Conservation (phyloP, 106 monocot species). For the Cymbidium sinense region DNA sequence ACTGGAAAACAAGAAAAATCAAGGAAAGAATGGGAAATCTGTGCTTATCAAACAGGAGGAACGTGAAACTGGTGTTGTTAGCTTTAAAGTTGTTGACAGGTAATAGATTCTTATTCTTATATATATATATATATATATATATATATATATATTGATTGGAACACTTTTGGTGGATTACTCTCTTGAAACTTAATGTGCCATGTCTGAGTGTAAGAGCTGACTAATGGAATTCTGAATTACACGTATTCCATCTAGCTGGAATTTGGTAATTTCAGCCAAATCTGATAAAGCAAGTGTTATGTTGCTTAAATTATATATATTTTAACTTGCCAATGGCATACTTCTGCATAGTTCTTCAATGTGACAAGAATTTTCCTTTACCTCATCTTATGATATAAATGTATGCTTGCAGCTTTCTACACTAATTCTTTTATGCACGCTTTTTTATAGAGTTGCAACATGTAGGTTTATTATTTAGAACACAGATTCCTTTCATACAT, state of each 20-base stretch:
- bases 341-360: background rate
- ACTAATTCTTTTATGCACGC: background rate
- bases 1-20: conserved; percentile 26
- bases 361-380: background rate
- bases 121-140: no score
- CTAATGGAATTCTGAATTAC: background rate
- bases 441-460: background rate
- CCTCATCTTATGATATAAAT: background rate
- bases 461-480: background rate
- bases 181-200: background rate
- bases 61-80: conserved; percentile 94
- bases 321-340: background rate
- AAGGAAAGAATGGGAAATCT: conserved; percentile 58
- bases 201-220: background rate
- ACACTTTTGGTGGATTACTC: background rate
- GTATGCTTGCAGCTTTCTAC: background rate
- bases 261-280: background rate
- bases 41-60: conserved; percentile 90
- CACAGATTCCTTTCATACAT: background rate
- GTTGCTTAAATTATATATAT: background rate
- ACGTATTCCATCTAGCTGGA: background rate
- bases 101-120: conserved; percentile 14
- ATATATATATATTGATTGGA: background rate
- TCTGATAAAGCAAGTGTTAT: background rate
- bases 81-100: conserved; percentile 63